Percentiles rank a stretch among this genome's conserved stretches.
Evolutionary conservation across 306 rosid genomes (phyloP).

Genomic region (Trifolium subterraneum): DNA sequence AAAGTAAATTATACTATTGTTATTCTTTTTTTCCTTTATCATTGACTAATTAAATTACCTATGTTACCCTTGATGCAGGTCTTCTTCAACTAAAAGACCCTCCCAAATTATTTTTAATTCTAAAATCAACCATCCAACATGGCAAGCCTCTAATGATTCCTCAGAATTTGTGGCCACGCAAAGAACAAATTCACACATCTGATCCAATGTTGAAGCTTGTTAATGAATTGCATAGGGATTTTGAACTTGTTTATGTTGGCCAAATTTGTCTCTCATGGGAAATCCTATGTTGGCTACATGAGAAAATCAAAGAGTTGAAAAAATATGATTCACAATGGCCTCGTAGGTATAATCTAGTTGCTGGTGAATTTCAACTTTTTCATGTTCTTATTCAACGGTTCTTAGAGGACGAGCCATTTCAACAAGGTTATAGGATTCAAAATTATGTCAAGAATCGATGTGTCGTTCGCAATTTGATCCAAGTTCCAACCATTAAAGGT

Average conservation of each 20-base stretch:
- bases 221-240: slow-evolving; percentile 69
- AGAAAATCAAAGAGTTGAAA: slow-evolving; percentile 66
- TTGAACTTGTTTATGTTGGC: slow-evolving; percentile 88
- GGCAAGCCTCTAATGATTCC: slow-evolving; percentile 52
- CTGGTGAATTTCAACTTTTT: slow-evolving; percentile 78
- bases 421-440: slow-evolving; percentile 76
- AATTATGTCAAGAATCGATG: slow-evolving; percentile 73
- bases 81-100: slow-evolving; percentile 73
- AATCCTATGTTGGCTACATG: slow-evolving; percentile 85
- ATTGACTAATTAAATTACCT: slow-evolving; percentile 23
- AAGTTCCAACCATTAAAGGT: slow-evolving; percentile 82
- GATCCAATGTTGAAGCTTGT: slow-evolving; percentile 60
- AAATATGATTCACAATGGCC: slow-evolving; percentile 45
- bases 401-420: slow-evolving; percentile 73
- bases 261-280: slow-evolving; percentile 98
- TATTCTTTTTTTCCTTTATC: slow-evolving; percentile 17
- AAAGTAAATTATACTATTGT: neutral
- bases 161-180: slow-evolving; percentile 60
- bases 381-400: slow-evolving; percentile 74
- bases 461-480: slow-evolving; percentile 68
- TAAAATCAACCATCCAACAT: slow-evolving; percentile 47
- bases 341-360: slow-evolving; percentile 61
- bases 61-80: slow-evolving; percentile 51
- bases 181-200: slow-evolving; percentile 44
- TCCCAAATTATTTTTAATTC: slow-evolving; percentile 44